These are phyloP conservation scores for Eucalyptus rudis DNA, from an alignment of 345 rosid genomes.

Conservation along the genomic window DNA sequence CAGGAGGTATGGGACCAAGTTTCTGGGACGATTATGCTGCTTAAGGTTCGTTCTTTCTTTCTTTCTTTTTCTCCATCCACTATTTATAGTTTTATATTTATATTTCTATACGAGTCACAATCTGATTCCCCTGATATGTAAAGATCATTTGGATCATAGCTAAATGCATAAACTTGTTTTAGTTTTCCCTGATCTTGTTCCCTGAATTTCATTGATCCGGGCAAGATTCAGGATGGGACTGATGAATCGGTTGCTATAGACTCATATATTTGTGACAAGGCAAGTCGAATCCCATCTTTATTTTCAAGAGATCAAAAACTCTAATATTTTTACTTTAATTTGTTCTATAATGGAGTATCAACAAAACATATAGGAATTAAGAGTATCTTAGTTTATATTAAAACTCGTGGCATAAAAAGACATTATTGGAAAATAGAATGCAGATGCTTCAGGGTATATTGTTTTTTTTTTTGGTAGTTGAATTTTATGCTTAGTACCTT, in stretches of 20 bases:
- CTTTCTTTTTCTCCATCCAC: too few relatives aligned
- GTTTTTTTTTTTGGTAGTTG: neutral
- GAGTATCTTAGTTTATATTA: neutral
- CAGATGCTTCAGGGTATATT: neutral
- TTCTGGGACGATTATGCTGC: too few relatives aligned
- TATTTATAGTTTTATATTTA: too few relatives aligned
- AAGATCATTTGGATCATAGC: neutral
- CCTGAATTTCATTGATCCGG: neutral
- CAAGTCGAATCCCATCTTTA: neutral
- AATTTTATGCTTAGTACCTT: neutral
- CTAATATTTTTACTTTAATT: neutral
- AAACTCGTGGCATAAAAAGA: neutral
- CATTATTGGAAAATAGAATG: neutral
- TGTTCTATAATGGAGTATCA: neutral
- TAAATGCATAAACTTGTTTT: neutral
- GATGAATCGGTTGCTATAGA: neutral
- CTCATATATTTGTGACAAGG: neutral
- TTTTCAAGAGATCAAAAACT: neutral
- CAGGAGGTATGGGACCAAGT: too few relatives aligned
- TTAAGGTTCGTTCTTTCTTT: too few relatives aligned
- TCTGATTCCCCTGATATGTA: neutral
- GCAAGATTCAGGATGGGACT: neutral
- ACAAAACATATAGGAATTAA: neutral
- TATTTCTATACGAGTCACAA: too few relatives aligned
- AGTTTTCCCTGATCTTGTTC: neutral